Evolutionary conservation across 305 asterid genomes (phyloP).

Genomic region (Fraxinus platypoda): DNA sequence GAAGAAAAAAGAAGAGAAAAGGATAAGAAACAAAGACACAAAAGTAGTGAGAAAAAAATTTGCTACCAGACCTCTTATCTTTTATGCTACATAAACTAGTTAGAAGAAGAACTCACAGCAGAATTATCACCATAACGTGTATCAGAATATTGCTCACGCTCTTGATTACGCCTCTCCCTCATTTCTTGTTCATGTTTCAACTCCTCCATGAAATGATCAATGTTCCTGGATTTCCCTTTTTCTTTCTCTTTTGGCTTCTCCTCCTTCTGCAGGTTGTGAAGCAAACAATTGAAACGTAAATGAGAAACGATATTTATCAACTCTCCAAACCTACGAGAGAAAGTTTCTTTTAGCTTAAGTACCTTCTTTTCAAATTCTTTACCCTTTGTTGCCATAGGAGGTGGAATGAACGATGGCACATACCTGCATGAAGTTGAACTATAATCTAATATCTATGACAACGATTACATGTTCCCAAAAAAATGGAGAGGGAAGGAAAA

Average conservation of each 20-base stretch:
- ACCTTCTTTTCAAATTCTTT: constrained; percentile 89
- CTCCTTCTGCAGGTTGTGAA: constrained; percentile 60
- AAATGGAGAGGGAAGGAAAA: not conserved
- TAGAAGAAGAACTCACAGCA: constrained; percentile 43
- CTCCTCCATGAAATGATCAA: constrained; percentile 96
- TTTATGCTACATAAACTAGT: not conserved
- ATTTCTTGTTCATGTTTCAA: constrained; percentile 89
- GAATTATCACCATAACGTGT: constrained; percentile 65
- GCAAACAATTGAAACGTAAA: constrained; percentile 16
- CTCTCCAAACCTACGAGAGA: not conserved
- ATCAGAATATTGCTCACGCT: constrained; percentile 81
- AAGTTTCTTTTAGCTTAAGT: constrained; percentile 21
- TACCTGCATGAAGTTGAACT: constrained; percentile 75
- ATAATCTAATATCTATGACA: constrained; percentile 51
- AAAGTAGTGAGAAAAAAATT: not conserved
- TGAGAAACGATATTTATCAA: constrained; percentile 13
- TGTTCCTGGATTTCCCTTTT: constrained; percentile 81
- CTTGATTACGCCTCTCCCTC: constrained; percentile 94
- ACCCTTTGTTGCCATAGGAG: constrained; percentile 85
- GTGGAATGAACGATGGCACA: constrained; percentile 94
- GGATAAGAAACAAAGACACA: not conserved
- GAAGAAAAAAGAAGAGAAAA: not conserved
- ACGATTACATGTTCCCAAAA: constrained; percentile 28
- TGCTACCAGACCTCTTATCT: not conserved
- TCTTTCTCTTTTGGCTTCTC: constrained; percentile 86